These are phyloP conservation scores for Conidiobolus incongruus DNA, from an alignment of 371 early-diverging fungal genomes.

Conservation along the genomic window DNA sequence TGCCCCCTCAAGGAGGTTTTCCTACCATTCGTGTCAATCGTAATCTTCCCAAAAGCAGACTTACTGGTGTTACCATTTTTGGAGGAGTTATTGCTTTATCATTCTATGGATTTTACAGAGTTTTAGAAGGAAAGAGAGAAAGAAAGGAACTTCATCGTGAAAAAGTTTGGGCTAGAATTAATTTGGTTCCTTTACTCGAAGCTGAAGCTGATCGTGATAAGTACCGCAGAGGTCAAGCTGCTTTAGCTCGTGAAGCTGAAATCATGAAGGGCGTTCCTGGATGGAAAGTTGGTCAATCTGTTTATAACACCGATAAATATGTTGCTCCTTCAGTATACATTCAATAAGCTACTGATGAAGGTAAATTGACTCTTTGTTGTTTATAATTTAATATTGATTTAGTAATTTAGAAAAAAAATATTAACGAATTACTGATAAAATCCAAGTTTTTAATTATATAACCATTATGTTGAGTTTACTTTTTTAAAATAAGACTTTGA, in stretches of 20 bases:
- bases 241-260: constrained; percentile 51
- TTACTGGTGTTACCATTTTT: constrained; percentile 38
- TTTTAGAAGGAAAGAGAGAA: constrained; percentile 45
- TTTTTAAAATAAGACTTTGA: too few species aligned
- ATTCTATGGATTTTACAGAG: constrained; percentile 26
- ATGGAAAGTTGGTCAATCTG: constrained; percentile 60
- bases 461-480: too few species aligned
- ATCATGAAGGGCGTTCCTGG: constrained; percentile 72
- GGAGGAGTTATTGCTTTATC: constrained; percentile 23
- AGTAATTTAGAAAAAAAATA: too few species aligned
- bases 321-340: constrained; percentile 24
- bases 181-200: constrained; percentile 67
- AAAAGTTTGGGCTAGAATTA: constrained; percentile 81
- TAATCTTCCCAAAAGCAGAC: constrained; percentile 71
- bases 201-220: constrained; percentile 87
- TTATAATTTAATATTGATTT: too few species aligned
- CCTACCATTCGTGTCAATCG: constrained; percentile 61
- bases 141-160: constrained; percentile 77
- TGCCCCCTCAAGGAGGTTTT: constrained; percentile 52
- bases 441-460: too few species aligned
- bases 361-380: too few species aligned
- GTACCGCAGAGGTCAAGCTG: constrained; percentile 58
- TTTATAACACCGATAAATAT: constrained; percentile 68
- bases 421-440: too few species aligned
- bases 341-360: background rate